Evolutionary conservation across 148 eudicot species (phyloP).

Genomic region (Chenopodium berlandieri): DNA sequence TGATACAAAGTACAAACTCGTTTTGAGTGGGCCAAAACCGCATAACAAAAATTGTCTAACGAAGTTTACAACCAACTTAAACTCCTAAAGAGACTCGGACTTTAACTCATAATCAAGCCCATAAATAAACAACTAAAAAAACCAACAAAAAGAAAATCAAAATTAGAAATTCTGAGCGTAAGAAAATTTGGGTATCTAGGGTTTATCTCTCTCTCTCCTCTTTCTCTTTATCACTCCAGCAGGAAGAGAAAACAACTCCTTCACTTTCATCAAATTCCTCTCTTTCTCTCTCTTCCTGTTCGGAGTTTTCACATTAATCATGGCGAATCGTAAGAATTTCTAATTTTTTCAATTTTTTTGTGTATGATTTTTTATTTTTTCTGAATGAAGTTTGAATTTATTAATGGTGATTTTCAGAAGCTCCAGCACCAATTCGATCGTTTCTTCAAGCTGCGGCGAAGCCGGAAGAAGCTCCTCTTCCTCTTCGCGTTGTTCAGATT

Average conservation of each 20-base stretch:
- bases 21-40: not conserved
- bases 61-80: not conserved
- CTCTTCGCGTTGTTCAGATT: conserved; percentile 88
- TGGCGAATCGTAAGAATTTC: conserved; percentile 42
- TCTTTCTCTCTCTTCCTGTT: not conserved
- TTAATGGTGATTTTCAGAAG: conserved; percentile 4
- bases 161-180: not conserved
- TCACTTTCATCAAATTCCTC: not conserved
- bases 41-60: not conserved
- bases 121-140: not conserved
- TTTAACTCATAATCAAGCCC: no score
- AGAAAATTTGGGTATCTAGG: not conserved
- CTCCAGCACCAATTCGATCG: conserved; percentile 56
- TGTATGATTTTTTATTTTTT: not conserved
- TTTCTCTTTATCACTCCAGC: not conserved
- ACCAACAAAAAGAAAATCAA: not conserved
- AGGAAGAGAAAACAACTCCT: not conserved
- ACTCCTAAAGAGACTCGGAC: not conserved
- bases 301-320: conserved; percentile 14
- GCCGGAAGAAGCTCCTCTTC: conserved; percentile 67
- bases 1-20: no score
- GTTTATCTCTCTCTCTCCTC: conserved; percentile 1
- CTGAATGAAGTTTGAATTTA: not conserved
- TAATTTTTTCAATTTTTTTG: not conserved
- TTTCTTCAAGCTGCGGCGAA: conserved; percentile 71